Evolutionary conservation across 352 stramenopile species (phyloP).

Genomic region (Phytophthora sojae): DNA sequence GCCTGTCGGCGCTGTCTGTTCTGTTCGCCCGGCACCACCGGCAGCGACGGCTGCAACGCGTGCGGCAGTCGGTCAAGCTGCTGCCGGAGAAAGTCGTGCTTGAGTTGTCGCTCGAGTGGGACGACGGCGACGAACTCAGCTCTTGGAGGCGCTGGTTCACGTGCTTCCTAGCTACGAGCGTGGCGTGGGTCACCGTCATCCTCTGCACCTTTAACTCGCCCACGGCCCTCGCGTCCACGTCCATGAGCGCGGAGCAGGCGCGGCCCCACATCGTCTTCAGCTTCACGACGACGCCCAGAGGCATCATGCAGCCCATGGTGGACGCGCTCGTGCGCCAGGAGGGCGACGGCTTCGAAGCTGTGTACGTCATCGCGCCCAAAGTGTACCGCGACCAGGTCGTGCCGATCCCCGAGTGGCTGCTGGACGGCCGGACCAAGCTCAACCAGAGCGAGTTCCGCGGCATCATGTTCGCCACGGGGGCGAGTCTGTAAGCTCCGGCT

Average conservation of each 20-base stretch:
- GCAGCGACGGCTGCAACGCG: constrained; percentile 2
- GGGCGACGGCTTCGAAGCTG: constrained; percentile 45
- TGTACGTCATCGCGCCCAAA: constrained; percentile 61
- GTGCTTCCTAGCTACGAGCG: constrained; percentile 35
- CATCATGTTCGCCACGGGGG: constrained; percentile 40
- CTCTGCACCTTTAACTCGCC: constrained; percentile 51
- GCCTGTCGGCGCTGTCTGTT: constrained; percentile 16
- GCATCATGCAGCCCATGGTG: constrained; percentile 52
- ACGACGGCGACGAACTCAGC: constrained; percentile 8
- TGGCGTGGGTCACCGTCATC: constrained; percentile 48
- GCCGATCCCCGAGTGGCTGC: constrained; percentile 54
- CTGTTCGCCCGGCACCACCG: constrained; percentile 20
- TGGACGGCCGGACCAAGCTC: constrained; percentile 19
- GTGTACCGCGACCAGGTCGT: constrained; percentile 45
- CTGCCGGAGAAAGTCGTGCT: constrained; percentile 29
- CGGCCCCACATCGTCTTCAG: constrained; percentile 62
- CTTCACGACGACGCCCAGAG: constrained; percentile 56
- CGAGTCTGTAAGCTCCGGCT: constrained; percentile 47
- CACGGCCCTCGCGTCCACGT: constrained; percentile 18
- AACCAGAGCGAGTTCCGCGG: constrained; percentile 40
- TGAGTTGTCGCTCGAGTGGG: background rate
- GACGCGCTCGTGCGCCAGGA: constrained; percentile 50
- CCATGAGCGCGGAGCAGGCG: constrained; percentile 26
- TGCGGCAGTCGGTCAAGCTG: constrained; percentile 22
- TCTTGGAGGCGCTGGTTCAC: constrained; percentile 32